Evolutionary conservation across 2,329 filamentous ascomycete species (phyloP), one percentile per base, ranked within the genome.

Genomic region (Triangularia setosa): DNA sequence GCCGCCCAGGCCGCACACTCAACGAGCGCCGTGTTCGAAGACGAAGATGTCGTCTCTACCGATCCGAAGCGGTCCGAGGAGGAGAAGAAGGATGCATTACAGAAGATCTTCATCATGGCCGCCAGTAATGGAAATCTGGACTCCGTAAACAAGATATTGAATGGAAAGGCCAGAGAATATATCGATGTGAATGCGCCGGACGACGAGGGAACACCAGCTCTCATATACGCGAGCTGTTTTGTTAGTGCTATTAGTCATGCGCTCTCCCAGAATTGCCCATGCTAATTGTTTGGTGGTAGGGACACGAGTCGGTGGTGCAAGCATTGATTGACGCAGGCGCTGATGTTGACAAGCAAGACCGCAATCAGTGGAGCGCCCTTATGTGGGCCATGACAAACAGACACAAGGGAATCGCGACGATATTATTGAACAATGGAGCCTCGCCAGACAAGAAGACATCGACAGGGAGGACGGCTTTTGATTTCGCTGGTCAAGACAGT

Each of bases 341-440:
- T 44, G 86, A 92, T 72, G 93, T 98, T 60, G 93, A 99, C 78
- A 90, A 90, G 72, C 94, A 98, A 77, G 95, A 99, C 75, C 91
- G 90, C 68, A 98, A 98, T 74, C 90, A 96, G 74, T 99, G 95
- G 95, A 98, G 92, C 72, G 91, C 95, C 14, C 83, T 99, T 66
- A 99, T 99, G 93, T 99, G 95, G 95, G 94, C 95, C 58, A 98
- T 98, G 92, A 99, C 95, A 63, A 99, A 99, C 77, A 83, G 93
- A 64, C 95, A 99, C 78, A 98, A 98, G 78, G 89, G 88, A 57
- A 99, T 99, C 70, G 93, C 94, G 35, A 98, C 98, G 77, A 83
- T 93, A 11, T 81, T 99, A 16, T 84, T 99, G 33, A 94, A 99
- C 75, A 91, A 95, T 72, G 93, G 93, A 16, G 95, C 95, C 21